These are phyloP conservation scores for Botrytis medusae DNA, from an alignment of 2,329 filamentous ascomycete genomes.

Conservation along the genomic window DNA sequence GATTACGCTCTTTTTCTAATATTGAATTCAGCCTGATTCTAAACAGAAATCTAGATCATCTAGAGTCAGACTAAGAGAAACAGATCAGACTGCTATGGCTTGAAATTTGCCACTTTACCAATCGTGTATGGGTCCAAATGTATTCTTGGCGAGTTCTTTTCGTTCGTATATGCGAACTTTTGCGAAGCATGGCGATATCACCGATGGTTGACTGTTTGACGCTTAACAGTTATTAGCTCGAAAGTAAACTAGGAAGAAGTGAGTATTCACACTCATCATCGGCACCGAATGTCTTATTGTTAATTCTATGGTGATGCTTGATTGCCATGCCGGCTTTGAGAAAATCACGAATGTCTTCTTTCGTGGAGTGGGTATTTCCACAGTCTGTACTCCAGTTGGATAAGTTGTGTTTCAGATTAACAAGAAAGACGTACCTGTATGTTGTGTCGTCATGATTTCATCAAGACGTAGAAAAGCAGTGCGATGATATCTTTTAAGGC, in stretches of 20 bases:
- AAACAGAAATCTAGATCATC: background rate
- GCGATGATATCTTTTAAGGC: constrained; percentile 31
- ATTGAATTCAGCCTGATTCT: too few species aligned
- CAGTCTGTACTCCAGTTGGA: constrained; percentile 26
- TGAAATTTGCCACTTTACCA: constrained; percentile 33
- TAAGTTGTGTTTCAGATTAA: background rate
- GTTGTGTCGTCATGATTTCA: constrained; percentile 37
- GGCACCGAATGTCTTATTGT: constrained; percentile 33
- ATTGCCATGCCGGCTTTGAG: constrained; percentile 30
- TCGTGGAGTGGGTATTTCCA: constrained; percentile 31
- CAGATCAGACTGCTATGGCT: background rate
- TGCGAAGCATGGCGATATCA: constrained; percentile 32
- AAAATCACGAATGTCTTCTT: constrained; percentile 28
- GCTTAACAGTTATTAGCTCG: background rate
- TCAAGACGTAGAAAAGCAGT: constrained; percentile 26
- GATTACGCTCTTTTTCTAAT: background rate
- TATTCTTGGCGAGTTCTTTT: constrained; percentile 31
- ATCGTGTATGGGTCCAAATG: constrained; percentile 33
- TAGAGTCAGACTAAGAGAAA: too few species aligned
- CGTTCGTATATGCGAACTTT: constrained; percentile 29
- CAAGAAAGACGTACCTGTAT: constrained; percentile 31
- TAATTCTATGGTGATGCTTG: constrained; percentile 27
- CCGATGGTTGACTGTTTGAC: constrained; percentile 34
- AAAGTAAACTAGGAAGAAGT: background rate
- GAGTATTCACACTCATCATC: constrained; percentile 31